phyloP scores from a whole-genome alignment of 2,329 filamentous ascomycete genomes.

The Trichoderma sp. region DNA sequence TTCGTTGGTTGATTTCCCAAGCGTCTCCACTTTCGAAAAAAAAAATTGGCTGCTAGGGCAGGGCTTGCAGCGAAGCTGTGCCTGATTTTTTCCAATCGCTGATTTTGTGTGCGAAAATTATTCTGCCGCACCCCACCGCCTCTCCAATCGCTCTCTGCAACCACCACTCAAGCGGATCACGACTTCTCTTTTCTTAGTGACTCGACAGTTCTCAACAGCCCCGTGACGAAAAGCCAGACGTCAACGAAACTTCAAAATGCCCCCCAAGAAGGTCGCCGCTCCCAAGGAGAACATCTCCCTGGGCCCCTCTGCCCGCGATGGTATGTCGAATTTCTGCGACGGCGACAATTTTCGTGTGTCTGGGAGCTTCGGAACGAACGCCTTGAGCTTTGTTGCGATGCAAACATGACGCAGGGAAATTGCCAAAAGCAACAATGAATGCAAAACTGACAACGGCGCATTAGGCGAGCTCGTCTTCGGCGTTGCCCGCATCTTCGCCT shows the following conservation, averaged over 20 bases:
- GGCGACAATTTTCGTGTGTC: not conserved
- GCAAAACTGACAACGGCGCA: slow-evolving; percentile 30
- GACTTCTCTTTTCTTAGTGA: slow-evolving; percentile 35
- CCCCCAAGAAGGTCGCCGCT: slow-evolving; percentile 91
- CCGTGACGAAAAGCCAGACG: slow-evolving; percentile 43
- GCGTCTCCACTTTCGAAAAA: not conserved
- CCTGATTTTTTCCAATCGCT: slow-evolving; percentile 28
- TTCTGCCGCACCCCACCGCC: slow-evolving; percentile 47
- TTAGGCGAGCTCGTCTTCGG: slow-evolving; percentile 95
- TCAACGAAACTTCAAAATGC: slow-evolving; percentile 66
- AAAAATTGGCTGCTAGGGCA: slow-evolving; percentile 39
- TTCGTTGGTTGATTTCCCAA: slow-evolving; percentile 14
- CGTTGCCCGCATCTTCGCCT: slow-evolving; percentile 95
- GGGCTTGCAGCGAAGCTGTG: slow-evolving; percentile 35
- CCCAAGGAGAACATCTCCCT: slow-evolving; percentile 98
- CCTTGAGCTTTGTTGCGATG: not conserved
- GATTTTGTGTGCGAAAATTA: slow-evolving; percentile 13
- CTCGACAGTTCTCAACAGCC: slow-evolving; percentile 41
- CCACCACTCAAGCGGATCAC: slow-evolving; percentile 36
- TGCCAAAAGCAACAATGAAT: not conserved
- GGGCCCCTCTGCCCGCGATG: slow-evolving; percentile 94
- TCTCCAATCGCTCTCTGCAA: slow-evolving; percentile 30
- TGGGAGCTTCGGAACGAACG: not conserved
- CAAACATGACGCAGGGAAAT: not conserved
- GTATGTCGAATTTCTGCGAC: slow-evolving; percentile 49